Base-by-base conservation (phyloP, 192 early-diverging fungal species). In the Coemansia sp. region DNA sequence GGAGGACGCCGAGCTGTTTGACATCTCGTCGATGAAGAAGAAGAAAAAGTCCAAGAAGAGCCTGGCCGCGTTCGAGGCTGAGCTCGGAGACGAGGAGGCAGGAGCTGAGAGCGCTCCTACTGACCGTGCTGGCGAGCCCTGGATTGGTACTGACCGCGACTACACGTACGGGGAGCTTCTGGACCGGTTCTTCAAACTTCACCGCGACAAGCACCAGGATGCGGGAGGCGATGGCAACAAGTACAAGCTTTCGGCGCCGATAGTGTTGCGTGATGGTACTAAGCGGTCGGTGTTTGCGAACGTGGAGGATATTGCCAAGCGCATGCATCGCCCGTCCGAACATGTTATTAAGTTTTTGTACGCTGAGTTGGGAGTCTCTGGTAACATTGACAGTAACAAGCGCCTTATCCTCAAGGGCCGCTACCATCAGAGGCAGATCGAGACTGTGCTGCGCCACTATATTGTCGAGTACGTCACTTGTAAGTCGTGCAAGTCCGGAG, bases 401-500 rank as follows among this genome's bases (percentile, higher is more conserved):
- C 91, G 95, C 34, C 82, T 99, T 60, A 84, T 98, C 52, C 98
- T 99, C 86, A 96, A 96, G 89, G 98, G 98, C 60, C 88, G 93
- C 62, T 99, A 98, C 93, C 93, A 96, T 81, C 97, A 94, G 79
- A 98, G 97, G 87, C 97, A 98, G 86, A 97, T 99, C 71, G 98
- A 98, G 82, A 96, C 91, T 72, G 95, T 99, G 42, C 86, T 99
- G 71, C 95, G 97, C 77, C 91, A 91, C 63, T 99, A 99, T 74
- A 97, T 99, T 87, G 92, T 92, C 57, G 97, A 99, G 80, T 99
- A 99, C 65, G 97, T 99, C 24, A 93, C 95, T 13, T 99, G 98
- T 88, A 99, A 99, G 88, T 97, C 96, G 29, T 99, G 98, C 89
- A 97, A 97, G 79, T 93, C 91, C 15, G 90, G 92, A 29, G 94